A percentile compares a stretch with the other conserved stretches of the same genome.
Conservation (phyloP, 345 rosid species). For the Geranium rotundifolium region DNA sequence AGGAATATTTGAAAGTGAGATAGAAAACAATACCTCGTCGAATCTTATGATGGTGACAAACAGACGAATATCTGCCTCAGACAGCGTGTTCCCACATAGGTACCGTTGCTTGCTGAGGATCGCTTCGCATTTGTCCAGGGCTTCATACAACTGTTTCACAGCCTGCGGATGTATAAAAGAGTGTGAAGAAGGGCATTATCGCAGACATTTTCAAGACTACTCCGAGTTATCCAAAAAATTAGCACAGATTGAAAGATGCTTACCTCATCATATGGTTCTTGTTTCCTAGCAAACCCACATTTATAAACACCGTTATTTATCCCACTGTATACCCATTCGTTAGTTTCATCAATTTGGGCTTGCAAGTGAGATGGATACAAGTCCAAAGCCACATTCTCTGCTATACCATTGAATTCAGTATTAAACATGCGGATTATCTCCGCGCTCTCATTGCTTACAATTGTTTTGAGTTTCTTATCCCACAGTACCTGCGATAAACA, state of each 20-base stretch:
- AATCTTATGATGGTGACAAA: constrained; percentile 88
- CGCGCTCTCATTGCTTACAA: constrained; percentile 39
- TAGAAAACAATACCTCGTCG: constrained; percentile 52
- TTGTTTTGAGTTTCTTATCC: constrained; percentile 46
- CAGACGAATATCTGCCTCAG: constrained; percentile 68
- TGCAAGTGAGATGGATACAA: constrained; percentile 26
- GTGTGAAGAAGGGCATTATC: neutral
- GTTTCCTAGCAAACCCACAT: constrained; percentile 45
- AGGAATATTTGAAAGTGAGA: neutral
- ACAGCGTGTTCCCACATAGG: constrained; percentile 53
- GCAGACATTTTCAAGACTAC: neutral
- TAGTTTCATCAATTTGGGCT: constrained; percentile 27
- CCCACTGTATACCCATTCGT: constrained; percentile 28
- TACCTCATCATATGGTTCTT: constrained; percentile 40
- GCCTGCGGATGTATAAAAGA: constrained; percentile 35
- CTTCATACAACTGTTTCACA: constrained; percentile 47
- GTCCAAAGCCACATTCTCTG: constrained; percentile 38
- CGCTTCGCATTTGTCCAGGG: constrained; percentile 67
- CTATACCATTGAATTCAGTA: constrained; percentile 34
- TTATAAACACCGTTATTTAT: constrained; percentile 42
- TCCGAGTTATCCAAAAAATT: constrained; percentile 1
- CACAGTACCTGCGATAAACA: constrained; percentile 30
- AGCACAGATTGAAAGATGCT: neutral
- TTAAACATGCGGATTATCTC: constrained; percentile 42
- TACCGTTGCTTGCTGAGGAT: constrained; percentile 57